Conservation (phyloP, 2,329 filamentous ascomycete genomes). For the Colletotrichum shisoi region DNA sequence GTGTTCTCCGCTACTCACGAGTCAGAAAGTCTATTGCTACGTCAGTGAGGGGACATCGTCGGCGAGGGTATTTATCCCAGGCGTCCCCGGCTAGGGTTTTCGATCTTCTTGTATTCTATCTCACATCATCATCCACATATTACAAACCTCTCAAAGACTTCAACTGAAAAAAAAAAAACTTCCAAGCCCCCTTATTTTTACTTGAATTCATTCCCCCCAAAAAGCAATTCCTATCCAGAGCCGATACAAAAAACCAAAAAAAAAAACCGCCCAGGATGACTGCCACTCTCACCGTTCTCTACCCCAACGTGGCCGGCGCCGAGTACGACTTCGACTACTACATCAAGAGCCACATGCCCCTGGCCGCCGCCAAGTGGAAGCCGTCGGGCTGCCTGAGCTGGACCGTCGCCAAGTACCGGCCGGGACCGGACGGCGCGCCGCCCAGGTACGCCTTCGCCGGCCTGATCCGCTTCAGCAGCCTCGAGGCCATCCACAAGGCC, state of each 20-base stretch:
- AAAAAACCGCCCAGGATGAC: constrained; percentile 26
- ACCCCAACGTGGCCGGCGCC: constrained; percentile 42
- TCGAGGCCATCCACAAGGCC: constrained; percentile 23
- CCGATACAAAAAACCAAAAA: no score
- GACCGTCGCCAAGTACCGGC: constrained; percentile 28
- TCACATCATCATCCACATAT: background rate
- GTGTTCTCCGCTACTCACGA: background rate
- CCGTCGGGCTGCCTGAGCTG: constrained; percentile 24
- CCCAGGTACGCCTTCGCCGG: constrained; percentile 32
- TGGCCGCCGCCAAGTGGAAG: constrained; percentile 31
- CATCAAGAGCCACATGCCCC: constrained; percentile 35
- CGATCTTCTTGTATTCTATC: no score
- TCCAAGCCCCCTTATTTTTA: background rate
- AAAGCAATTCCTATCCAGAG: background rate
- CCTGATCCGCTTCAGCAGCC: constrained; percentile 22
- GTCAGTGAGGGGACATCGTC: constrained; percentile 26
- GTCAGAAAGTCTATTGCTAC: background rate
- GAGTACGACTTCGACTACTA: constrained; percentile 39
- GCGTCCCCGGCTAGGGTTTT: background rate
- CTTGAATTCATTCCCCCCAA: no score
- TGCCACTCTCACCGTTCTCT: constrained; percentile 31
- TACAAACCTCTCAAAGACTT: background rate
- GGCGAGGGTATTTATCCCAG: constrained; percentile 20
- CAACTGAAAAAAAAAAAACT: background rate
- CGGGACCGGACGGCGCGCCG: constrained; percentile 22